These are phyloP conservation scores for Lasiodiplodia gonubiensis DNA, from an alignment of 2,329 filamentous ascomycete genomes.

Conservation along the genomic window DNA sequence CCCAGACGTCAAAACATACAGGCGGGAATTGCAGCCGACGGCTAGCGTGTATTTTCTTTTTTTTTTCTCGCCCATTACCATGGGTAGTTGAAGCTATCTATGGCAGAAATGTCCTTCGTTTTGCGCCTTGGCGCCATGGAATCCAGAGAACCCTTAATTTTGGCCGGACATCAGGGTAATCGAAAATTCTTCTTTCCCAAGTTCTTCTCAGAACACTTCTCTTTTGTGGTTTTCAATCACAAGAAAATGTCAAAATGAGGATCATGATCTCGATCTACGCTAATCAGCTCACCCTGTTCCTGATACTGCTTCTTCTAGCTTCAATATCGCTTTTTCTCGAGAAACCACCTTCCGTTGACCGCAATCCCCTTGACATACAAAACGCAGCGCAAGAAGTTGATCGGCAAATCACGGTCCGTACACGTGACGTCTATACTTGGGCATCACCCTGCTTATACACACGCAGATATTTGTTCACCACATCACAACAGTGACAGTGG, in stretches of 20 bases:
- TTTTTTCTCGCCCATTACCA: no score
- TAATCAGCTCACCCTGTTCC: neutral
- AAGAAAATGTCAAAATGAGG: no score
- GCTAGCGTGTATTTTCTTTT: no score
- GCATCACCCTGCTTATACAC: neutral
- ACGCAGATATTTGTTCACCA: neutral
- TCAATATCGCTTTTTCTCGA: neutral
- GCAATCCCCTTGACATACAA: neutral
- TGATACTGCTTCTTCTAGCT: neutral
- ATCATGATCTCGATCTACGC: neutral
- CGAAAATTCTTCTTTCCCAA: neutral
- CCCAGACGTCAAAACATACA: no score
- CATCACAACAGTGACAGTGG: neutral
- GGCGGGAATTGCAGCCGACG: no score
- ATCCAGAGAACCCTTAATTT: neutral
- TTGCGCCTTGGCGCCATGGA: constrained; percentile 2
- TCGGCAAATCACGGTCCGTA: neutral
- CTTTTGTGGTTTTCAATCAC: neutral
- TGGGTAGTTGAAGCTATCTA: neutral
- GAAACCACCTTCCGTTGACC: neutral
- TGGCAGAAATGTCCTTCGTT: neutral
- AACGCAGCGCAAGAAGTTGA: neutral
- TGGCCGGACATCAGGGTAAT: constrained; percentile 1
- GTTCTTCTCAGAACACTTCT: neutral
- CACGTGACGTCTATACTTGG: neutral